phyloP scores from a whole-genome alignment of 495 filamentous ascomycete species.

The Hyaloscypha bicolor region DNA sequence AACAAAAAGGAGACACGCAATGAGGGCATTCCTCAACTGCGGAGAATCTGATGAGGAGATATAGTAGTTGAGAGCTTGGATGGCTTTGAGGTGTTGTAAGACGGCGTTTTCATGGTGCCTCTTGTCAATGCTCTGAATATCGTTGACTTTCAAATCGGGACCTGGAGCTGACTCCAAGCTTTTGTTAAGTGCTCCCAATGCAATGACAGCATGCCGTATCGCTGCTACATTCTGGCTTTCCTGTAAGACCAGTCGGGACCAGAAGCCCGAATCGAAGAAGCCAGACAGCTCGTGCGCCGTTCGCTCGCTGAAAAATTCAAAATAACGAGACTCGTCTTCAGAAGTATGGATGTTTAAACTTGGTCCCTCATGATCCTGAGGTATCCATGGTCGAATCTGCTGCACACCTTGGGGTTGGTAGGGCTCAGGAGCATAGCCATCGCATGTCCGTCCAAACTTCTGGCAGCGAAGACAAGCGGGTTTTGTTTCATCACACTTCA shows the following conservation, averaged over 20 bases:
- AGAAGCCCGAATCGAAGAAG: constrained; percentile 57
- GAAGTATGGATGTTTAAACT: constrained; percentile 21
- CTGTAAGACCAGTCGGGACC: constrained; percentile 57
- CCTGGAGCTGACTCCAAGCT: constrained; percentile 34
- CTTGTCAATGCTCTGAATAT: constrained; percentile 27
- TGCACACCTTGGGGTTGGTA: constrained; percentile 3
- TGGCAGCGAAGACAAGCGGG: constrained; percentile 56
- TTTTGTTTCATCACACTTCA: constrained; percentile 62
- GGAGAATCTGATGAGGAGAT: constrained; percentile 21
- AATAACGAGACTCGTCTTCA: constrained; percentile 54
- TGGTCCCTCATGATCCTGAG: constrained; percentile 18
- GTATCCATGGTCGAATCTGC: constrained; percentile 26
- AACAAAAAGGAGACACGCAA: constrained; percentile 30
- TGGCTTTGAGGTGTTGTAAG: constrained; percentile 26
- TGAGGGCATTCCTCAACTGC: constrained; percentile 27
- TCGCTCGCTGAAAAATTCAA: constrained; percentile 59
- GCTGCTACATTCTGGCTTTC: constrained; percentile 60
- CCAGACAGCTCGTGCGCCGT: constrained; percentile 61
- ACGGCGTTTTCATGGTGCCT: constrained; percentile 29
- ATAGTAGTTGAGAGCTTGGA: constrained; percentile 27
- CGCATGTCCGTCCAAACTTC: constrained; percentile 55
- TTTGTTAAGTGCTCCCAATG: constrained; percentile 64
- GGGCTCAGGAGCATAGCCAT: constrained; percentile 46
- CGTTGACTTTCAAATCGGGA: constrained; percentile 28
- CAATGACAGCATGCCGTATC: constrained; percentile 67